A percentile compares a stretch with the other conserved stretches of the same genome.
phyloP scores from a whole-genome alignment of 2,329 filamentous ascomycete genomes.

The Phaeophleospora eucalypticola region DNA sequence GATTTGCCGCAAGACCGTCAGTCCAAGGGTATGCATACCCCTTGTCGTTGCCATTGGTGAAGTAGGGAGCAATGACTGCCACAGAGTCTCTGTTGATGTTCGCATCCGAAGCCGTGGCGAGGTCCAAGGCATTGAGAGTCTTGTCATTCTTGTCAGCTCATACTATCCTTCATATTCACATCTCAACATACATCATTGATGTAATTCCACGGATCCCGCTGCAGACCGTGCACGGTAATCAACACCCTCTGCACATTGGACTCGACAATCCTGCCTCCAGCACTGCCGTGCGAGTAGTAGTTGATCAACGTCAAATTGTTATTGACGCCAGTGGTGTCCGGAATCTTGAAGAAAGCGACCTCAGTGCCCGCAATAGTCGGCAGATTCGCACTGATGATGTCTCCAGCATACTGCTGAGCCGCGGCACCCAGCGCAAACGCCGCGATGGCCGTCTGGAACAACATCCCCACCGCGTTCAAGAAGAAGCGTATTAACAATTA shows the following conservation, averaged over 20 bases:
- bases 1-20: constrained; percentile 20
- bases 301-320: constrained; percentile 31
- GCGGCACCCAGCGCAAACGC: background rate
- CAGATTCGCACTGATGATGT: constrained; percentile 21
- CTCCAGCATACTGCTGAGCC: constrained; percentile 27
- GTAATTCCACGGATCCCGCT: constrained; percentile 27
- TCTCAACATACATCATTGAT: constrained; percentile 19
- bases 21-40: constrained; percentile 31
- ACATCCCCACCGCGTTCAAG: background rate
- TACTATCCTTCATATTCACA: constrained; percentile 11
- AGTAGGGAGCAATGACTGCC: constrained; percentile 32
- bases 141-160: constrained; percentile 8
- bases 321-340: constrained; percentile 21
- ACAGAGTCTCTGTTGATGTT: constrained; percentile 30
- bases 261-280: constrained; percentile 22
- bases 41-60: constrained; percentile 35
- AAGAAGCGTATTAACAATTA: background rate
- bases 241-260: constrained; percentile 28
- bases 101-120: constrained; percentile 20
- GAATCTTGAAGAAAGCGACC: constrained; percentile 33
- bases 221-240: constrained; percentile 30
- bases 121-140: constrained; percentile 29
- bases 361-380: constrained; percentile 20
- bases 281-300: constrained; percentile 27
- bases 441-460: background rate